These are phyloP conservation scores for Epicoccum sorghinum DNA, from an alignment of 2,329 filamentous ascomycete genomes.

Conservation along the genomic window DNA sequence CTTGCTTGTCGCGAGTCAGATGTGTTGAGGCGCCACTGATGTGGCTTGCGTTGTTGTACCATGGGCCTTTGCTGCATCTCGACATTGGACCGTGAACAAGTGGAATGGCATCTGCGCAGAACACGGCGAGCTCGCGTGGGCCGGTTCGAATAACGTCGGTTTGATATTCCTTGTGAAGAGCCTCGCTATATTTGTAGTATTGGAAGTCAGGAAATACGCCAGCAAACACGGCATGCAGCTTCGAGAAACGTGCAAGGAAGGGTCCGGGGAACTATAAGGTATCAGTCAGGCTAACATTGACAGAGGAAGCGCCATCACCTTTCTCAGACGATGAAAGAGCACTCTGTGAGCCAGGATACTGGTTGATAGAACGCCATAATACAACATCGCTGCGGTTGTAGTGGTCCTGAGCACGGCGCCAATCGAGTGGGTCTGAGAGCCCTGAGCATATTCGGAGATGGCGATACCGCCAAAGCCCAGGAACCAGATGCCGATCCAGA, in stretches of 20 bases:
- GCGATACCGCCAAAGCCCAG: conserved; percentile 25
- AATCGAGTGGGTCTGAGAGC: conserved; percentile 17
- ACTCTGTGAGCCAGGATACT: conserved; percentile 50
- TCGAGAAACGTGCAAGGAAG: conserved; percentile 43
- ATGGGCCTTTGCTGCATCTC: conserved; percentile 38
- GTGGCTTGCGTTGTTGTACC: conserved; percentile 30
- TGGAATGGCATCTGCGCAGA: conserved; percentile 34
- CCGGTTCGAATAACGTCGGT: conserved; percentile 43
- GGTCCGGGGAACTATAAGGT: conserved; percentile 48
- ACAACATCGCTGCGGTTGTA: conserved; percentile 21
- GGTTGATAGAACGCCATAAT: conserved; percentile 28
- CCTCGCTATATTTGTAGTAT: conserved; percentile 32
- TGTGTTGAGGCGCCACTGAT: conserved; percentile 33
- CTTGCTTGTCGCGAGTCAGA: conserved; percentile 35
- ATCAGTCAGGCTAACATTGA: neutral
- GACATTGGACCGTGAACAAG: conserved; percentile 38
- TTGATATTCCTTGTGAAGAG: conserved; percentile 36
- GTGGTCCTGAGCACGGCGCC: conserved; percentile 16
- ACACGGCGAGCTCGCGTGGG: conserved; percentile 42
- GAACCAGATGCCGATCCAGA: conserved; percentile 22
- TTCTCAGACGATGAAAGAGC: conserved; percentile 49
- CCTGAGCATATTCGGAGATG: conserved; percentile 23
- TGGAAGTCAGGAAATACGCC: conserved; percentile 29
- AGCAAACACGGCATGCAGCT: conserved; percentile 45
- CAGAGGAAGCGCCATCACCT: conserved; percentile 15